phyloP scores from a whole-genome alignment of 139 green algal species.

The Chlamydomonas asymmetrica region DNA sequence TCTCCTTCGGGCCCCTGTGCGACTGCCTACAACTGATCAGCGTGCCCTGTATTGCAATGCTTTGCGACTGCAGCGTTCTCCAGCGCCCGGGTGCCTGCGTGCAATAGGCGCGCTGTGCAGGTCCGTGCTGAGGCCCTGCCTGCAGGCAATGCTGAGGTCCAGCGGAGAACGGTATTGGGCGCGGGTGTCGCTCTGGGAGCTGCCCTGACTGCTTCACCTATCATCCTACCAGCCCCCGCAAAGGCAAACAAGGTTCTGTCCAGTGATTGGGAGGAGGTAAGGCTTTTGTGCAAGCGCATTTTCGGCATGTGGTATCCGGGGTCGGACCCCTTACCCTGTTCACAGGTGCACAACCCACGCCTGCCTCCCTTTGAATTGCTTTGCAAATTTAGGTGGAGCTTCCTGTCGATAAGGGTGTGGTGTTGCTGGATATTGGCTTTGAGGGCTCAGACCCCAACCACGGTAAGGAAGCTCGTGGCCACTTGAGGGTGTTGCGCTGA shows the following conservation, averaged over 20 bases:
- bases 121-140: constrained; percentile 20
- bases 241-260: constrained; percentile 59
- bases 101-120: constrained; percentile 7
- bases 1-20: too few relatives aligned
- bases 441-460: constrained; percentile 84
- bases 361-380: too few relatives aligned
- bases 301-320: too few relatives aligned
- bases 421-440: constrained; percentile 97
- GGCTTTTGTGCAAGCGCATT: too few relatives aligned
- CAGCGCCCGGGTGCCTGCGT: too few relatives aligned
- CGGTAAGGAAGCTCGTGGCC: constrained; percentile 65
- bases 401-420: constrained; percentile 86
- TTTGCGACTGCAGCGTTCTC: too few relatives aligned
- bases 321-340: too few relatives aligned
- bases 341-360: too few relatives aligned
- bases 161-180: constrained; percentile 24
- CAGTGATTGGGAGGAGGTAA: constrained; percentile 67
- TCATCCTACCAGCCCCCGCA: neutral
- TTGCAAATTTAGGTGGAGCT: constrained; percentile 81
- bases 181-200: constrained; percentile 8
- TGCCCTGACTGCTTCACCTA: neutral
- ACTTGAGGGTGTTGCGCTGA: too few relatives aligned
- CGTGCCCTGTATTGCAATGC: too few relatives aligned
- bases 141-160: neutral
- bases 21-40: too few relatives aligned